Evolutionary conservation across 139 green algal species (phyloP), one percentile per base, ranked within the genome.

Genomic region (Chlorella sorokiniana): DNA sequence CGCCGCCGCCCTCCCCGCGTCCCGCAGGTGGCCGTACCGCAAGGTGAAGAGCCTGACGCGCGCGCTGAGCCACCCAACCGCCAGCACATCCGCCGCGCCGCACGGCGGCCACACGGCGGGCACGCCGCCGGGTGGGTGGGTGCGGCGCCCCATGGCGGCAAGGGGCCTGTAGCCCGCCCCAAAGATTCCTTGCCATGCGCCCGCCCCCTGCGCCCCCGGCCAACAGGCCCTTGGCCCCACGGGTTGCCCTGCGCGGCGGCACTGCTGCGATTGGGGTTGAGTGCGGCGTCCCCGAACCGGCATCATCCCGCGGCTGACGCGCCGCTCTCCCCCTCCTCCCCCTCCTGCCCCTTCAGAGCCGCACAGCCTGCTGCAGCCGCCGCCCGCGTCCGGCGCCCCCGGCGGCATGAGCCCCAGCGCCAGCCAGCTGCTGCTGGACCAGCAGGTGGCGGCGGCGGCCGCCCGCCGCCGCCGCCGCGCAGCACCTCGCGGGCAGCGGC

Each of bases 21-120:
- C 44, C 48, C 37, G 31, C 69, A 70, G 83, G 37, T 84, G 79
- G 79, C 77, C 69, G 45, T 81, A 79, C 61, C 59, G 74, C n/a
- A 78, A 79, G 38, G 56, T 83, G 0, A 86, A 73, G 62, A 82
- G 63, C 62, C 37, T 85, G 35, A 80, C 37, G 11, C 38, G 73
- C 4, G 54, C n/a, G 63, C 63, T 69, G 9, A 69, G 56, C 56
- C 56, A 65, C 18, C 16, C 56, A 33, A 22, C 48, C 33, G 48
- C 40, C 54, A 76, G 27, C 69, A 59, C 40, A 6, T 33, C 8
- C 14, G 35, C 20, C 41, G 31, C 64, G 6, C 64, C 35, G 11
- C 33, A 18, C 35, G 33, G 29, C 69, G 61, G 42, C 69, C 69
- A 40, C 25, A 25, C 31, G 38, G 16, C 11, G 31, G 65, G 35